Conservation (phyloP, 2,329 filamentous ascomycete genomes). For the Ceratocystis lukuohia region DNA sequence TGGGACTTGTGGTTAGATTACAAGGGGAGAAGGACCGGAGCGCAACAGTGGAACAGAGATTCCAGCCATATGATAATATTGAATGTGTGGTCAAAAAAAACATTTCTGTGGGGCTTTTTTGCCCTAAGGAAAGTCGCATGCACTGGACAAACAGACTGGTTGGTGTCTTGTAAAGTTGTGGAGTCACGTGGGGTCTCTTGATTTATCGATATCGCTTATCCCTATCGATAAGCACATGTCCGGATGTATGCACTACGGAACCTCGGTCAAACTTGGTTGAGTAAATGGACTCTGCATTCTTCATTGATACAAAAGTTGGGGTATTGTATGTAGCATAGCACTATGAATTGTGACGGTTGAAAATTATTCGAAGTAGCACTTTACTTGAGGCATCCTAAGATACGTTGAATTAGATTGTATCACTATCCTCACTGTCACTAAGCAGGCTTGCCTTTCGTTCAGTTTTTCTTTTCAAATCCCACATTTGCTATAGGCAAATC, state of each 20-base stretch:
- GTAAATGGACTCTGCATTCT: no score
- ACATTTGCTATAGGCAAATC: neutral
- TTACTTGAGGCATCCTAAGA: no score
- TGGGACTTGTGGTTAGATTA: constrained; percentile 18
- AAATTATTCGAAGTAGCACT: no score
- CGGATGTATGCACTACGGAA: no score
- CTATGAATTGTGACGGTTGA: no score
- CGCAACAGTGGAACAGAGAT: constrained; percentile 8
- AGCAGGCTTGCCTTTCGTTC: no score
- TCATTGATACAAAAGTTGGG: no score
- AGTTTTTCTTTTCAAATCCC: no score
- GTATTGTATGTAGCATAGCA: no score
- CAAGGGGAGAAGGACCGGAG: constrained; percentile 29
- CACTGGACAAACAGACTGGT: constrained; percentile 23
- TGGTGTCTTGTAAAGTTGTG: constrained; percentile 22
- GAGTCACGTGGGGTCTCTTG: constrained; percentile 12
- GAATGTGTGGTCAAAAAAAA: constrained; percentile 20
- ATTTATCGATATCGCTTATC: constrained; percentile 1
- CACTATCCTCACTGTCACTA: no score
- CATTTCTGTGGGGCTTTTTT: constrained; percentile 31
- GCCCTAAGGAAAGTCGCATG: constrained; percentile 28
- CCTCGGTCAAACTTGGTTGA: no score
- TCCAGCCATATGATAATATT: constrained; percentile 27
- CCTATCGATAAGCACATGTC: constrained; percentile 5
- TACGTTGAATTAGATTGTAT: no score